phyloP scores from a whole-genome alignment of 208 protist genomes.

The Blastocrithidia nonstop region DNA sequence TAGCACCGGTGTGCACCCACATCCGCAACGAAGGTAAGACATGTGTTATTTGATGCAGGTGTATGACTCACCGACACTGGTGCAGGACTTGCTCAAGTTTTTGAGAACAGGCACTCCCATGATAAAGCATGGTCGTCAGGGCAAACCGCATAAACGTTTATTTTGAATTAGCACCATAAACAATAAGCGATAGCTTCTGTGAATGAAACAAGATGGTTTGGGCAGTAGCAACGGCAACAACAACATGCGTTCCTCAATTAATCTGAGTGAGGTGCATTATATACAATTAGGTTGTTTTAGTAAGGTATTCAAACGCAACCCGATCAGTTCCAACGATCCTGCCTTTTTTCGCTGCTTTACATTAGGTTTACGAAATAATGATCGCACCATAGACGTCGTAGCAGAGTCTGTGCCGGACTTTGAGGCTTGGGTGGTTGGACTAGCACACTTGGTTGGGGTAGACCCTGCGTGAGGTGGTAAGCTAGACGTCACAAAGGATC shows the following conservation, averaged over 20 bases:
- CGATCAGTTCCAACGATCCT: constrained; percentile 26
- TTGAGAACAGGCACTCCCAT: constrained; percentile 66
- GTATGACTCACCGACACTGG: constrained; percentile 76
- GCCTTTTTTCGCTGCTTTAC: constrained; percentile 82
- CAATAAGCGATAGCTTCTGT: constrained; percentile 42
- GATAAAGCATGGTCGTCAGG: constrained; percentile 84
- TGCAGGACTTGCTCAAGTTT: constrained; percentile 73
- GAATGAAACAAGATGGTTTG: constrained; percentile 53
- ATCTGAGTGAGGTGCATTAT: constrained; percentile 61
- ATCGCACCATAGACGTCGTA: constrained; percentile 85
- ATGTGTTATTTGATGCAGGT: constrained; percentile 59
- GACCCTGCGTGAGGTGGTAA: constrained; percentile 85
- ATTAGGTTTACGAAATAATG: constrained; percentile 56
- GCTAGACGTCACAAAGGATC: constrained; percentile 63
- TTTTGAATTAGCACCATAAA: constrained; percentile 70
- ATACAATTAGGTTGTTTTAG: constrained; percentile 83
- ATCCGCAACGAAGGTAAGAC: no score
- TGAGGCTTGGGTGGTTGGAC: constrained; percentile 85
- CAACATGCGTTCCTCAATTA: constrained; percentile 35
- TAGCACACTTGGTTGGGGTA: constrained; percentile 65
- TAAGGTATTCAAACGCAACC: constrained; percentile 83
- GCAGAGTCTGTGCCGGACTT: constrained; percentile 78
- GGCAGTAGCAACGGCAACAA: constrained; percentile 13
- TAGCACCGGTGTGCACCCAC: not conserved
- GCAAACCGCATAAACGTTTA: constrained; percentile 76